Percentiles rank a stretch among this genome's conserved stretches.
These are phyloP conservation scores for Monocercomonoides exilis DNA, from an alignment of 78 protist genomes.

Conservation along the genomic window DNA sequence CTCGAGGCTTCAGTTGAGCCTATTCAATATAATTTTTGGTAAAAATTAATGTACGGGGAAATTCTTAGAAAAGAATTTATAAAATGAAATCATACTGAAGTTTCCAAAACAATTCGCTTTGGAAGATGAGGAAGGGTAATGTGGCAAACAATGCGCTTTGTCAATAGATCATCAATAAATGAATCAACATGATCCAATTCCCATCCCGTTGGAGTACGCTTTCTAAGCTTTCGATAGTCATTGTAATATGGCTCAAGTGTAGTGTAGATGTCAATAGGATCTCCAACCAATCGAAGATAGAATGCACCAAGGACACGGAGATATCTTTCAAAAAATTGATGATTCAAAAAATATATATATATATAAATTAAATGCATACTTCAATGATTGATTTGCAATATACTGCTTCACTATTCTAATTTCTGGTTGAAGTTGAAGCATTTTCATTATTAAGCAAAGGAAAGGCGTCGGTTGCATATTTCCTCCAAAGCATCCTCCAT, in stretches of 20 bases:
- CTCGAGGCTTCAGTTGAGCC: constrained; percentile 36
- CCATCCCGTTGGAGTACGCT: not conserved
- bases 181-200: constrained; percentile 65
- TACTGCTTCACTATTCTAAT: constrained; percentile 74
- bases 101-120: constrained; percentile 3
- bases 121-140: constrained; percentile 70
- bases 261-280: constrained; percentile 58
- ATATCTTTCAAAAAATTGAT: constrained; percentile 34
- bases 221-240: constrained; percentile 68
- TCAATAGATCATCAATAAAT: constrained; percentile 62
- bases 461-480: constrained; percentile 70
- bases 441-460: constrained; percentile 72
- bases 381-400: constrained; percentile 71
- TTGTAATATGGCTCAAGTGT: constrained; percentile 73
- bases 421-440: constrained; percentile 82
- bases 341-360: not conserved
- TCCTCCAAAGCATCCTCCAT: constrained; percentile 86
- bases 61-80: not conserved
- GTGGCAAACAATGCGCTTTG: constrained; percentile 51
- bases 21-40: not conserved
- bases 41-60: too few species aligned
- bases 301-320: constrained; percentile 79
- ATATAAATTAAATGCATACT: constrained; percentile 29
- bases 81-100: not conserved
- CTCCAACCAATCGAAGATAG: constrained; percentile 72